Percentiles rank a stretch among this genome's conserved stretches.
phyloP scores from a whole-genome alignment of 495 filamentous ascomycete genomes.

The Aspergillus bertholletiae region DNA sequence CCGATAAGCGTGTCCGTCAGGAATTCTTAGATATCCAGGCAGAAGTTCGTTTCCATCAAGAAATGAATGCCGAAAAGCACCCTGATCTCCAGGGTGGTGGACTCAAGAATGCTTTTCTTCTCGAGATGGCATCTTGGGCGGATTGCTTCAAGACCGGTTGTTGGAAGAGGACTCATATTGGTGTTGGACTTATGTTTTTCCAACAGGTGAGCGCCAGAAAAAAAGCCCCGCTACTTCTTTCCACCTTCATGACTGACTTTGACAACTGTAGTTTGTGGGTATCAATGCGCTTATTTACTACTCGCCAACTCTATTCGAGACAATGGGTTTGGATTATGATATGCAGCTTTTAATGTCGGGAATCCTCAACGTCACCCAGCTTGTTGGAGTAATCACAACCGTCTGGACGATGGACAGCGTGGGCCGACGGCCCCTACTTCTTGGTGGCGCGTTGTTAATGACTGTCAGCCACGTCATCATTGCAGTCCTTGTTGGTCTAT shows the following conservation, averaged over 20 bases:
- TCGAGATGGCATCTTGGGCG: conserved; percentile 44
- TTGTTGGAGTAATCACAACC: conserved; percentile 44
- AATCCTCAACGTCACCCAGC: conserved; percentile 53
- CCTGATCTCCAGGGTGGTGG: conserved; percentile 38
- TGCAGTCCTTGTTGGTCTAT: conserved; percentile 44
- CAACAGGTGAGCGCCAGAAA: conserved; percentile 41
- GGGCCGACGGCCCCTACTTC: conserved; percentile 44
- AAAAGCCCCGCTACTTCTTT: background rate
- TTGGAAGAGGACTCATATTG: conserved; percentile 55
- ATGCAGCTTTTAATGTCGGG: conserved; percentile 60
- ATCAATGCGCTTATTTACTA: conserved; percentile 57
- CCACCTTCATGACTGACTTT: conserved; percentile 3
- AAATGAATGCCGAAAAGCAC: conserved; percentile 42
- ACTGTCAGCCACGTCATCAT: conserved; percentile 49
- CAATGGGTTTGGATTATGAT: conserved; percentile 51
- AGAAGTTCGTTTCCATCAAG: conserved; percentile 47
- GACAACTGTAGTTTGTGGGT: conserved; percentile 38
- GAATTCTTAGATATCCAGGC: conserved; percentile 51
- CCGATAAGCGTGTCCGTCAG: conserved; percentile 41
- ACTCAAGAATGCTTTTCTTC: conserved; percentile 24
- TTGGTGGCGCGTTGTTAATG: conserved; percentile 45
- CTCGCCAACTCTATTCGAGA: conserved; percentile 53
- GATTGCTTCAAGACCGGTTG: conserved; percentile 49
- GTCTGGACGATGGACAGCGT: conserved; percentile 49
- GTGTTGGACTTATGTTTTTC: conserved; percentile 53